These are phyloP conservation scores for Alternaria angustiovoidea DNA, from an alignment of 2,329 filamentous ascomycete species.

Conservation along the genomic window DNA sequence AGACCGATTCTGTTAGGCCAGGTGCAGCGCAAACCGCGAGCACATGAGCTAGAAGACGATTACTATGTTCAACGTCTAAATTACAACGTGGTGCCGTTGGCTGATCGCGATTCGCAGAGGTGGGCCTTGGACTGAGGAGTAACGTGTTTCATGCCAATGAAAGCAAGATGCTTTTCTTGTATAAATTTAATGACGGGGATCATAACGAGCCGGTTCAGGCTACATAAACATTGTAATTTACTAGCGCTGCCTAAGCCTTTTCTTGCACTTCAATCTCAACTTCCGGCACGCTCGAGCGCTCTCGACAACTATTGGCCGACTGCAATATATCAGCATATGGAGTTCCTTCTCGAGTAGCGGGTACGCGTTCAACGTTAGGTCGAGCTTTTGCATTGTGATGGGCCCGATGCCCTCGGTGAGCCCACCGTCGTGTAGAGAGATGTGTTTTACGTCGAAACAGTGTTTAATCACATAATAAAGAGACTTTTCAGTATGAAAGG, in stretches of 20 bases:
- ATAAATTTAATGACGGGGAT: not conserved
- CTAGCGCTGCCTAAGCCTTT: not conserved
- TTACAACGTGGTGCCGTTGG: slow-evolving; percentile 9
- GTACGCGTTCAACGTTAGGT: not conserved
- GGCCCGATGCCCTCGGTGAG: not conserved
- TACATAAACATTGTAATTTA: not conserved
- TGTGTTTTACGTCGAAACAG: too few species aligned
- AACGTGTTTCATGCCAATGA: not conserved
- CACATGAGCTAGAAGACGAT: slow-evolving; percentile 11
- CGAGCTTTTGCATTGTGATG: not conserved
- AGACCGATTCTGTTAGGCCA: slow-evolving; percentile 26
- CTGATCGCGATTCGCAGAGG: slow-evolving; percentile 17
- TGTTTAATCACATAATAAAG: too few species aligned
- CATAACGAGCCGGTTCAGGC: not conserved
- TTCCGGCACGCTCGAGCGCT: too few species aligned
- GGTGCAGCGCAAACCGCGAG: slow-evolving; percentile 14
- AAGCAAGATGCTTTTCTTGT: not conserved
- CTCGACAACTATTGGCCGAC: not conserved
- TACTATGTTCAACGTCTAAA: slow-evolving; percentile 24
- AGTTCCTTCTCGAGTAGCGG: not conserved
- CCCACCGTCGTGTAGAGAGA: too few species aligned
- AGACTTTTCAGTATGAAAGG: not conserved
- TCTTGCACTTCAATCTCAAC: not conserved
- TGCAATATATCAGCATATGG: not conserved
- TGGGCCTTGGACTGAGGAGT: slow-evolving; percentile 13